Base-by-base conservation (phyloP, 1,284 basidiomycete species). In the Pterulicium gracile region DNA sequence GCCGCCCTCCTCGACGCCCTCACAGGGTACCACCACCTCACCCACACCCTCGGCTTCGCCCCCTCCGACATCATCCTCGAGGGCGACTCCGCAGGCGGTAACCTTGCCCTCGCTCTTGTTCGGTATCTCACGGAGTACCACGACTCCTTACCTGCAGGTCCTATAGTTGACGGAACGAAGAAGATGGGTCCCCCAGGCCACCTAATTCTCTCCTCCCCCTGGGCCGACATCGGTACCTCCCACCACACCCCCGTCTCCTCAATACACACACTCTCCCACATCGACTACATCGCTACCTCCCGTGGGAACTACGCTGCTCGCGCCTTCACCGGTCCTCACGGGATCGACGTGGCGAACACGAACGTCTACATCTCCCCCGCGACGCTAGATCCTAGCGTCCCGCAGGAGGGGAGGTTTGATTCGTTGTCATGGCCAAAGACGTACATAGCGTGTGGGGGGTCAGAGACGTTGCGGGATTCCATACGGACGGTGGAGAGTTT, bases 71-170 rank as follows among this genome's bases (percentile, higher is more conserved):
- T 85, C 49, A 60, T 81, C 42, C 42, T 85, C 1, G 59, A 55
- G 1, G 82, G 81, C 1, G 79, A 82, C 54, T 76, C 72, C 3
- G 78, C 81, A 0, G 83, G 82, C 1, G 80, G 70, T 0, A 73
- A 79, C 51, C 62, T 82, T 4, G 73, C 72, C 0, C 54, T 77
- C 4, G 72, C 74, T 2, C 54, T 73, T 22, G 53, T 59, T 3
- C 62, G 67, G 0, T 73, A 72, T 53, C 51, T 73, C 17, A 52
- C 65, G 24, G 56, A 62, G 44, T 49, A 61, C 44, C 53, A 51
- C 13, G 45, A 46, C 5, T 42, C 48, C 27, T 47, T 54, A 18
- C 46, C 50, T 1, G n/a, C n/a, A n/a, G n/a, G n/a, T n/a, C n/a
- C n/a, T n/a, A n/a, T n/a, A n/a, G n/a, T n/a, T n/a, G n/a, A 34